Conservation (phyloP, 306 rosid species). For the Prinsepia uniflora region DNA sequence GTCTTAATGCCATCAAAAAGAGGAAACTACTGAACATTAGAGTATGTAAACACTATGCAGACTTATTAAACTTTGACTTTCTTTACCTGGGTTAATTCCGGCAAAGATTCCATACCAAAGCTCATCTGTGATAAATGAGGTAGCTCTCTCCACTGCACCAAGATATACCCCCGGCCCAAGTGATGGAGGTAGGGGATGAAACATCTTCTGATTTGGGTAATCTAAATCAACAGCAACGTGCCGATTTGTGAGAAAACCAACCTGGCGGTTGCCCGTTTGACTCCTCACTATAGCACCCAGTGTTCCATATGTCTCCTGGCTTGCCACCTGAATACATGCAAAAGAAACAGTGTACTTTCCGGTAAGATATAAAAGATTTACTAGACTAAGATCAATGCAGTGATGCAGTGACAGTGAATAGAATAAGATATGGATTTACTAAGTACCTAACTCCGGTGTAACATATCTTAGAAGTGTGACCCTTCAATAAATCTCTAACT, state of each 20-base stretch:
- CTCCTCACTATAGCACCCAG: slow-evolving; percentile 96
- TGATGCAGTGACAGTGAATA: background rate
- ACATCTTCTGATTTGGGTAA: slow-evolving; percentile 99
- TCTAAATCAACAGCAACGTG: slow-evolving; percentile 97
- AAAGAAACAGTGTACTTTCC: slow-evolving; percentile 7
- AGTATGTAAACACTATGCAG: background rate
- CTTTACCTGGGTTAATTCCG: slow-evolving; percentile 94
- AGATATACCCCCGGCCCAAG: slow-evolving; percentile 98
- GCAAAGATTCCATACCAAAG: slow-evolving; percentile 99
- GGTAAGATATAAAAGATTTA: background rate
- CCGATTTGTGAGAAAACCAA: slow-evolving; percentile 97
- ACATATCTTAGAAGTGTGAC: background rate
- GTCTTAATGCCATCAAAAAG: no score
- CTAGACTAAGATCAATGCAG: background rate
- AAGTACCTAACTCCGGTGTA: background rate
- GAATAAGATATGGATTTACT: slow-evolving; percentile 4
- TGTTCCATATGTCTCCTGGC: slow-evolving; percentile 97
- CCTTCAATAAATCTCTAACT: background rate
- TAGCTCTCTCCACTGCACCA: slow-evolving; percentile 99
- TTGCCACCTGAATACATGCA: slow-evolving; percentile 67
- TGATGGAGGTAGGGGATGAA: slow-evolving; percentile 96
- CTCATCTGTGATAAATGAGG: slow-evolving; percentile 95
- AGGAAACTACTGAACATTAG: background rate
- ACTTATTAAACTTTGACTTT: background rate
- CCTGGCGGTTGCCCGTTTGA: slow-evolving; percentile 89